Evolutionary conservation across 2,329 filamentous ascomycete species (phyloP).

Genomic region (Verticillium isaacii): DNA sequence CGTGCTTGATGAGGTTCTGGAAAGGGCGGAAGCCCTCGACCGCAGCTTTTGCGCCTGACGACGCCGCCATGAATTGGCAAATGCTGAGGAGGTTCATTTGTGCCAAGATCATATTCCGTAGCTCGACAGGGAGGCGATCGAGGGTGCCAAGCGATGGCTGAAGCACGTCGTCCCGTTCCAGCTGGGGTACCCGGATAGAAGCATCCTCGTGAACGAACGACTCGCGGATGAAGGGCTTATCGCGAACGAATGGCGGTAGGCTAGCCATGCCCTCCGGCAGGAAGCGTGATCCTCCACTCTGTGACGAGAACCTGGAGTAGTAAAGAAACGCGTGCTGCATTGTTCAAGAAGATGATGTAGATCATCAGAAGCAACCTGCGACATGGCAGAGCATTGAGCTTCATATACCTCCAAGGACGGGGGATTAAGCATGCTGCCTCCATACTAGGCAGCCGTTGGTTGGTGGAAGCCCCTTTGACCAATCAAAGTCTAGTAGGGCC

Average conservation of each 20-base stretch:
- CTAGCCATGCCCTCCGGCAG: not conserved
- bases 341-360: too few relatives aligned
- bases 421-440: too few relatives aligned
- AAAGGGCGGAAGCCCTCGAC: not conserved
- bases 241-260: not conserved
- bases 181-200: not conserved
- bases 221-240: not conserved
- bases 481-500: too few relatives aligned
- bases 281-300: not conserved
- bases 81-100: conserved; percentile 21
- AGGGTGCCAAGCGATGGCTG: conserved; percentile 18
- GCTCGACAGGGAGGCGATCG: conserved; percentile 18
- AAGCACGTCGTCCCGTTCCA: not conserved
- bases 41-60: not conserved
- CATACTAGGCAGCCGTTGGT: too few relatives aligned
- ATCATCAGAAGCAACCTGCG: too few relatives aligned
- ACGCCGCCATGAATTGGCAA: conserved; percentile 20
- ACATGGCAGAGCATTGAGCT: too few relatives aligned
- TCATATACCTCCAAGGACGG: too few relatives aligned
- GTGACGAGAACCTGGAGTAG: not conserved
- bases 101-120: conserved; percentile 16
- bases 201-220: not conserved
- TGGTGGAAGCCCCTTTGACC: too few relatives aligned
- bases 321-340: not conserved
- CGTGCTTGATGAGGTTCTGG: conserved; percentile 33